A percentile compares a stretch with the other conserved stretches of the same genome.
phyloP scores from a whole-genome alignment of 108 stramenopile species.

The Bacterosira constricta region DNA sequence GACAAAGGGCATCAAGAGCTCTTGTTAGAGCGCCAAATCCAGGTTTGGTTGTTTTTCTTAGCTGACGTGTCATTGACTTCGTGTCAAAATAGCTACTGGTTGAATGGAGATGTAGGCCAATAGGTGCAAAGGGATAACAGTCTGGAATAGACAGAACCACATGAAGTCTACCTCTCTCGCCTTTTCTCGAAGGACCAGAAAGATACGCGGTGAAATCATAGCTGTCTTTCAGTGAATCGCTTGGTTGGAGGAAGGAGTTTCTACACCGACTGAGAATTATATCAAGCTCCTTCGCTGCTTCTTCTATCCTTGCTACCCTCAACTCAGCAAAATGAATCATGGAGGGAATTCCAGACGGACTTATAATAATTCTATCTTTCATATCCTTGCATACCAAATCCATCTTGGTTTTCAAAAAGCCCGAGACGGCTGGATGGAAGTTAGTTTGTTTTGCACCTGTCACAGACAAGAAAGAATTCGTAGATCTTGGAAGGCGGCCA shows the following conservation, averaged over 20 bases:
- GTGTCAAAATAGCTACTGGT: slow-evolving; percentile 49
- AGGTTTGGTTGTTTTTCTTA: slow-evolving; percentile 66
- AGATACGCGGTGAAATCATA: slow-evolving; percentile 55
- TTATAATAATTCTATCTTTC: slow-evolving; percentile 11
- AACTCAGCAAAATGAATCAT: slow-evolving; percentile 36
- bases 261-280: slow-evolving; percentile 22
- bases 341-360: slow-evolving; percentile 24
- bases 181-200: slow-evolving; percentile 19
- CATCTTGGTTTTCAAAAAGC: slow-evolving; percentile 36
- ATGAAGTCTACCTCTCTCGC: slow-evolving; percentile 35
- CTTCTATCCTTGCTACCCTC: slow-evolving; percentile 32
- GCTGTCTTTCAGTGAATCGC: slow-evolving; percentile 20
- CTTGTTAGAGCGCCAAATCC: slow-evolving; percentile 74
- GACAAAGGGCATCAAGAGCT: slow-evolving; percentile 50
- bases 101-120: slow-evolving; percentile 48
- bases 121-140: slow-evolving; percentile 69
- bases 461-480: slow-evolving; percentile 13
- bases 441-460: slow-evolving; percentile 22
- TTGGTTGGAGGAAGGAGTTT: slow-evolving; percentile 46
- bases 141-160: slow-evolving; percentile 55
- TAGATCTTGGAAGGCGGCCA: slow-evolving; percentile 21
- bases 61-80: slow-evolving; percentile 44
- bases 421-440: slow-evolving; percentile 38
- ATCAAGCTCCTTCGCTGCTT: slow-evolving; percentile 36
- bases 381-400: slow-evolving; percentile 31